A percentile compares a stretch with the other conserved stretches of the same genome.
Conservation (phyloP, 805 yeast species). For the Wickerhamomyces alni region DNA sequence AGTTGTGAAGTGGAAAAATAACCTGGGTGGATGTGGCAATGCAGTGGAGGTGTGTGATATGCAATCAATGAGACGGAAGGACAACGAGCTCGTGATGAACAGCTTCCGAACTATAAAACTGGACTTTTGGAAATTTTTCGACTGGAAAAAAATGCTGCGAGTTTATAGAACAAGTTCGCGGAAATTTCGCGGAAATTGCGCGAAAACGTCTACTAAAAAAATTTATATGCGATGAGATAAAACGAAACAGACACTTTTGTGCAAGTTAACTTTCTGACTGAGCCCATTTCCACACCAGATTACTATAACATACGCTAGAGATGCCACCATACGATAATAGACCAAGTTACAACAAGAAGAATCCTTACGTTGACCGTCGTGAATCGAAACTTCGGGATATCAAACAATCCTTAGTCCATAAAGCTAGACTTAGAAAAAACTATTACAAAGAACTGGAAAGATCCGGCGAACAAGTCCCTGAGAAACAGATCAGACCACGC, state of each 20-base stretch:
- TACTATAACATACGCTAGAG: neutral
- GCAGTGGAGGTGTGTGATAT: too few species aligned
- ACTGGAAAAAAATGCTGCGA: too few species aligned
- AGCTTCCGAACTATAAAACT: too few species aligned
- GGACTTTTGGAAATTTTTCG: neutral
- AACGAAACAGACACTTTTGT: neutral
- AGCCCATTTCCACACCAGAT: too few species aligned
- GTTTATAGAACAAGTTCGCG: neutral
- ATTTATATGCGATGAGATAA: neutral
- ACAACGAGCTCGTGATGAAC: neutral
- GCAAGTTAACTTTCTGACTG: too few species aligned
- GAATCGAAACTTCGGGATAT: slow-evolving; percentile 49
- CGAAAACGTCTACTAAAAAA: neutral
- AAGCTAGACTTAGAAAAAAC: slow-evolving; percentile 73
- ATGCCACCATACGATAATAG: slow-evolving; percentile 6
- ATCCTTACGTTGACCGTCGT: slow-evolving; percentile 19
- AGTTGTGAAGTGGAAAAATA: too few species aligned
- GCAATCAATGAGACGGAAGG: too few species aligned
- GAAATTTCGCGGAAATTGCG: neutral
- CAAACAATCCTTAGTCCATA: slow-evolving; percentile 67
- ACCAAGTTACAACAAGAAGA: slow-evolving; percentile 13
- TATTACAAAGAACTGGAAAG: slow-evolving; percentile 74
- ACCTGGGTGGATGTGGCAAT: too few species aligned
- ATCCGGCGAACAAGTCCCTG: slow-evolving; percentile 57
- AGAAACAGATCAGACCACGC: slow-evolving; percentile 23